phyloP scores from a whole-genome alignment of 345 rosid genomes.

The Ailanthus altissimus region DNA sequence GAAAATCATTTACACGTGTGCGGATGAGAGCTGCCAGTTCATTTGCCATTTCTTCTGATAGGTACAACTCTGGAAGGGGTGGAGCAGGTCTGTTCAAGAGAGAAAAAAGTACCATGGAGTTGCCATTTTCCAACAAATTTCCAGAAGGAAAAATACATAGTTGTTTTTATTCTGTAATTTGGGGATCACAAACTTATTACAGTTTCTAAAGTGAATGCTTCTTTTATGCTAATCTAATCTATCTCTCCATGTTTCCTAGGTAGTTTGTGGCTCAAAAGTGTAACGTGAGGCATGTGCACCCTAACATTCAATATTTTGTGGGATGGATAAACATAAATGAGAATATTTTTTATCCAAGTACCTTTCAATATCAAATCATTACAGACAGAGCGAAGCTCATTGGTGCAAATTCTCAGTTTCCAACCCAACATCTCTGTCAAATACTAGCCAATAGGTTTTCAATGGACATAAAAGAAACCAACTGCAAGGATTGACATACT shows the following conservation, averaged over 20 bases:
- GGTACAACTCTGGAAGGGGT: conserved; percentile 70
- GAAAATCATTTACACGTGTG: conserved; percentile 51
- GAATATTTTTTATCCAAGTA: background rate
- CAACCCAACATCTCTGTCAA: background rate
- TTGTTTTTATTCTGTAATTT: background rate
- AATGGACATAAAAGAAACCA: background rate
- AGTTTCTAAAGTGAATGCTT: background rate
- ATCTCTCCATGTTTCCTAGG: background rate
- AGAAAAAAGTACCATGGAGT: conserved; percentile 10
- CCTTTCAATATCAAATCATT: background rate
- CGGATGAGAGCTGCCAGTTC: conserved; percentile 51
- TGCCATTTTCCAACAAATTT: conserved; percentile 9
- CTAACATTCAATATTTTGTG: background rate
- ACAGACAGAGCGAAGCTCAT: background rate
- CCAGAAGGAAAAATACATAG: background rate
- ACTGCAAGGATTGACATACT: background rate
- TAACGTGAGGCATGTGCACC: background rate
- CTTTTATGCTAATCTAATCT: background rate
- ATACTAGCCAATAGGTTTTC: background rate
- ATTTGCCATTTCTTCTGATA: conserved; percentile 65
- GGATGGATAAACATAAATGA: background rate
- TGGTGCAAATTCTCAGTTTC: too few species aligned
- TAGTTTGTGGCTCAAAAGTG: background rate
- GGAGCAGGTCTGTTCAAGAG: conserved; percentile 78
- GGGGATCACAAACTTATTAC: background rate